phyloP scores from a whole-genome alignment of 2,329 filamentous ascomycete species.

The Phaeosphaeriaceae sp. region DNA sequence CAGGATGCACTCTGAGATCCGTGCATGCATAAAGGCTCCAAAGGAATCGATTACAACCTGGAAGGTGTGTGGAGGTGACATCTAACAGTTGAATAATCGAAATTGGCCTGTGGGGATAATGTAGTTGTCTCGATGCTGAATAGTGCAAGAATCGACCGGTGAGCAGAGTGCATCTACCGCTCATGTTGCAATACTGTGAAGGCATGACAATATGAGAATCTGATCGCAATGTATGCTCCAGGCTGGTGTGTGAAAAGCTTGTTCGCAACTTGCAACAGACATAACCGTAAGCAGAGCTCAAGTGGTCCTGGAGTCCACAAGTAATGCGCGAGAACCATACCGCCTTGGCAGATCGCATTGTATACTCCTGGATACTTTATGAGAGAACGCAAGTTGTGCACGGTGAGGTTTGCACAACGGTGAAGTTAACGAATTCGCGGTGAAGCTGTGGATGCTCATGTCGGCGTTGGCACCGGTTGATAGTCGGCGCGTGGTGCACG shows the following conservation, averaged over 20 bases:
- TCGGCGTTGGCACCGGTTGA: conserved; percentile 1
- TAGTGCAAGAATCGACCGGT: neutral
- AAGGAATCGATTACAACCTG: neutral
- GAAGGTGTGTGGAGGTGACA: neutral
- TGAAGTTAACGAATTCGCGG: neutral
- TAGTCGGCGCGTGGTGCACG: neutral
- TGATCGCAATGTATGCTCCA: too few species aligned
- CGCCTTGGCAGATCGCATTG: too few species aligned
- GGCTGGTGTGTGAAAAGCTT: neutral
- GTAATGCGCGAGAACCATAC: too few species aligned
- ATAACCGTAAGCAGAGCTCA: neutral
- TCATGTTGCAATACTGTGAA: too few species aligned
- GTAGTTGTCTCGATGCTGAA: neutral
- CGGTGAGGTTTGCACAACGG: neutral
- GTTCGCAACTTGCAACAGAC: neutral
- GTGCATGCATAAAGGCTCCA: neutral
- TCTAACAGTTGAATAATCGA: neutral
- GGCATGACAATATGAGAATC: too few species aligned
- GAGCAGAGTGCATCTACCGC: neutral
- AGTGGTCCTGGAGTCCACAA: neutral
- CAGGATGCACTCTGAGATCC: neutral
- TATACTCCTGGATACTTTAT: too few species aligned
- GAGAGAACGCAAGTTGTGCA: too few species aligned
- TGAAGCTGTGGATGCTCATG: neutral
- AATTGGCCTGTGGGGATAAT: neutral